Conservation (phyloP, 2,329 filamentous ascomycete genomes). For the Arthrocladium fulminans region DNA sequence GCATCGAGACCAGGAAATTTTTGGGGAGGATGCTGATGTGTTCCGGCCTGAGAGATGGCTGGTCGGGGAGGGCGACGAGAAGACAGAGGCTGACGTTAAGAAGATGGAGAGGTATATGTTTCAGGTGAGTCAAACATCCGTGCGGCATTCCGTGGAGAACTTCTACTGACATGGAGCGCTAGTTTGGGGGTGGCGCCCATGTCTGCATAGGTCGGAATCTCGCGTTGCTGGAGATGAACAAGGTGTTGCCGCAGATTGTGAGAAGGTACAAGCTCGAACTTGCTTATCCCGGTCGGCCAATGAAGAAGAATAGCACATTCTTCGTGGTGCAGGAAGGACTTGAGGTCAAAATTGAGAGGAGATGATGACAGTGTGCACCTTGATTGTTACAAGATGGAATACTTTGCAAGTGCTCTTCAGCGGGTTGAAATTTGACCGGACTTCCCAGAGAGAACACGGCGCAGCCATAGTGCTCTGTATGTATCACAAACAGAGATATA, state of each 20-base stretch:
- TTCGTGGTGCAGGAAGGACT: slow-evolving; percentile 52
- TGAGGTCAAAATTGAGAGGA: slow-evolving; percentile 35
- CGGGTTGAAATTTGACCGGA: too few species aligned
- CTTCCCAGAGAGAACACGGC: too few species aligned
- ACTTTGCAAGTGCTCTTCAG: background rate
- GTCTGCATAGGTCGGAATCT: slow-evolving; percentile 50
- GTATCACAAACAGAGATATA: too few species aligned
- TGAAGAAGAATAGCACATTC: slow-evolving; percentile 49
- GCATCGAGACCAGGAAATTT: slow-evolving; percentile 39
- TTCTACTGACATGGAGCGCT: background rate
- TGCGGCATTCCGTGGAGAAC: background rate
- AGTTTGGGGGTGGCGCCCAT: slow-evolving; percentile 47
- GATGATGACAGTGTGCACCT: slow-evolving; percentile 4
- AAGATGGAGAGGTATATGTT: slow-evolving; percentile 51
- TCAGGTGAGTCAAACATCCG: slow-evolving; percentile 34
- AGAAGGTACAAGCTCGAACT: slow-evolving; percentile 48
- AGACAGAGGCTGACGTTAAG: slow-evolving; percentile 23
- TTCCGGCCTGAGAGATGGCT: slow-evolving; percentile 43
- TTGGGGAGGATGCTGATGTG: slow-evolving; percentile 33
- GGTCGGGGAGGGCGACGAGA: slow-evolving; percentile 19
- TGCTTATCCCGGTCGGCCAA: slow-evolving; percentile 40
- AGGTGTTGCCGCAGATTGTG: slow-evolving; percentile 47
- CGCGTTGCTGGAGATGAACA: slow-evolving; percentile 51
- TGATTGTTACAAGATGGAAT: too few species aligned
- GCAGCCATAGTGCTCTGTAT: too few species aligned